These are phyloP conservation scores for Cryptococcus sp. DNA, from an alignment of 1,284 basidiomycete species.

Conservation along the genomic window DNA sequence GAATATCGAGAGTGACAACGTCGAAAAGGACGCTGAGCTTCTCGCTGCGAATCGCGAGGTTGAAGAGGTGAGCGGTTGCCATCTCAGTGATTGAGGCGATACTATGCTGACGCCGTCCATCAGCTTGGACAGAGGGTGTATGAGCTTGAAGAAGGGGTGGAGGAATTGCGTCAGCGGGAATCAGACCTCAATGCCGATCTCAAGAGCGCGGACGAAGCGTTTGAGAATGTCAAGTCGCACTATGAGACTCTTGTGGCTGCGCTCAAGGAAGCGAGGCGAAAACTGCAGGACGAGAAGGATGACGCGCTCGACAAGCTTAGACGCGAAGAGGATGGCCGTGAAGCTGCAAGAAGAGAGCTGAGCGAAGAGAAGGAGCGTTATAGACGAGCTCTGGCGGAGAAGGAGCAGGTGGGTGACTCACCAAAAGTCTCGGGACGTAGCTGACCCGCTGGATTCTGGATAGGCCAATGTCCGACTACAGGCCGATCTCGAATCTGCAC, in stretches of 20 bases:
- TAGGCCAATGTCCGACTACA: constrained; percentile 46
- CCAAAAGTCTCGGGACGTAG: neutral
- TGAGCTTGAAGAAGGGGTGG: constrained; percentile 61
- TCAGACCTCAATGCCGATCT: constrained; percentile 59
- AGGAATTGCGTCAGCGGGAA: constrained; percentile 62
- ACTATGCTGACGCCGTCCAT: neutral
- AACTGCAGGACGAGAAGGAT: constrained; percentile 58
- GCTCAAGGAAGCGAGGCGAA: constrained; percentile 69
- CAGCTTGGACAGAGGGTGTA: constrained; percentile 50
- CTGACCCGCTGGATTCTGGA: neutral
- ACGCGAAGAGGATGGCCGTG: constrained; percentile 54
- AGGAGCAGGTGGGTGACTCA: constrained; percentile 43
- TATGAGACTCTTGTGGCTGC: constrained; percentile 70
- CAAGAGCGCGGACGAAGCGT: constrained; percentile 59
- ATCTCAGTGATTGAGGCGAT: neutral
- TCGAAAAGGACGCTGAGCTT: constrained; percentile 50
- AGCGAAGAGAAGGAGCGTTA: constrained; percentile 54
- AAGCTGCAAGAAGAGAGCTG: constrained; percentile 52
- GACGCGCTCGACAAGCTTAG: constrained; percentile 69
- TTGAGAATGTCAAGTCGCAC: constrained; percentile 68
- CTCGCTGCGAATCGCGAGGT: constrained; percentile 68
- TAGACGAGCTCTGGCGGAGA: constrained; percentile 50
- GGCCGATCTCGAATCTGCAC: constrained; percentile 51
- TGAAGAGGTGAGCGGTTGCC: constrained; percentile 58
- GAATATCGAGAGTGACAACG: constrained; percentile 49